Evolutionary conservation across 116 monocot genomes (phyloP).

Genomic region (Posidonia oceanica): DNA sequence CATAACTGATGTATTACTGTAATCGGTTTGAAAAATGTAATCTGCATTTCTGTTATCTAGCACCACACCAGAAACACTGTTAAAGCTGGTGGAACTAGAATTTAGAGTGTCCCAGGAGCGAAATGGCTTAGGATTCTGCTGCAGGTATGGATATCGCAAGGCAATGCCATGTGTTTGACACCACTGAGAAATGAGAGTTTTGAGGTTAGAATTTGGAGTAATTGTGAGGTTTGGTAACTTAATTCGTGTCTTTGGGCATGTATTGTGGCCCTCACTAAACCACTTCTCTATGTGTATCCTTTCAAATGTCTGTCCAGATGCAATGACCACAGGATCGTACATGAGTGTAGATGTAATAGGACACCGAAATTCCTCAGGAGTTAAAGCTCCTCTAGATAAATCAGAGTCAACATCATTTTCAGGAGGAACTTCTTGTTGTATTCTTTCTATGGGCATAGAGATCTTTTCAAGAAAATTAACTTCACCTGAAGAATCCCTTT

Average conservation of each 20-base stretch:
- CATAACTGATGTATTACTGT: constrained; percentile 35
- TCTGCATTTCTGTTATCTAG: constrained; percentile 32
- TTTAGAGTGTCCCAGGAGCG: constrained; percentile 16
- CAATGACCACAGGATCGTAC: constrained; percentile 87
- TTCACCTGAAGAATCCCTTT: constrained; percentile 6
- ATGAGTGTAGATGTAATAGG: constrained; percentile 76
- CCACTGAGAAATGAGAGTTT: constrained; percentile 63
- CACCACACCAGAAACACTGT: constrained; percentile 29
- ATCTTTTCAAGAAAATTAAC: constrained; percentile 7
- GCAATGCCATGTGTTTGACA: constrained; percentile 25
- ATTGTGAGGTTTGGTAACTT: constrained; percentile 36
- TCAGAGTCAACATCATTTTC: constrained; percentile 8
- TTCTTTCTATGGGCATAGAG: background rate
- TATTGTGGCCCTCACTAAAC: constrained; percentile 75
- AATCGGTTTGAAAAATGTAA: constrained; percentile 23
- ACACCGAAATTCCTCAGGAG: constrained; percentile 66
- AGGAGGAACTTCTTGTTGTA: background rate
- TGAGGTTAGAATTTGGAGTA: constrained; percentile 71
- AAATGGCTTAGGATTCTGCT: constrained; percentile 1
- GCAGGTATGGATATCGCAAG: constrained; percentile 10
- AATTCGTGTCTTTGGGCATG: constrained; percentile 63
- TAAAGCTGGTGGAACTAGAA: constrained; percentile 41
- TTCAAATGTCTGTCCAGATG: constrained; percentile 90
- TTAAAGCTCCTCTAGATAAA: constrained; percentile 9
- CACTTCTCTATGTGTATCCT: constrained; percentile 60